Conservation (phyloP, 225 moss, liverwort and hornwort species). For the Rhytidiadelphus loreus region DNA sequence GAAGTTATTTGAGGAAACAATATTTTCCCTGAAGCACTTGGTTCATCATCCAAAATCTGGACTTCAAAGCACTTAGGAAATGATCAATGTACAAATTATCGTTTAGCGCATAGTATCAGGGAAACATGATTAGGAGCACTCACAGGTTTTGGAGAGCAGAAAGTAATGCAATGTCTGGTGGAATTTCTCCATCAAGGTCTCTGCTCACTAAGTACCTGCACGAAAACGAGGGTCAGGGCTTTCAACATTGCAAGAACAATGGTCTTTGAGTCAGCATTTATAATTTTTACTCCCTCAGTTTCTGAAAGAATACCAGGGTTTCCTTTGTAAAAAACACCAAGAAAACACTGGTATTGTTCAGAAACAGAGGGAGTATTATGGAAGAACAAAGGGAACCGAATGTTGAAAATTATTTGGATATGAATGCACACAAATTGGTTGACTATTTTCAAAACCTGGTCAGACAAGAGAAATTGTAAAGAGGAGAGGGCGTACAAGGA, state of each 20-base stretch:
- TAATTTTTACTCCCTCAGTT: neutral
- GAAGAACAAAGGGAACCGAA: neutral
- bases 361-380: neutral
- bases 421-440: neutral
- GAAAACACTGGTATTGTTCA: neutral
- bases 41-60: neutral
- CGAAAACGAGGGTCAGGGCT: neutral
- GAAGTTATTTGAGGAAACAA: neutral
- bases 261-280: neutral
- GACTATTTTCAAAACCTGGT: neutral
- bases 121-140: neutral
- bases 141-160: conserved; percentile 18
- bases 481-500: conserved; percentile 4
- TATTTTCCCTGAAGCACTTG: neutral
- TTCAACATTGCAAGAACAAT: neutral
- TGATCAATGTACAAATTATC: neutral
- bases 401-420: neutral
- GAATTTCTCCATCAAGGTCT: conserved; percentile 2
- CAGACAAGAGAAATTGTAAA: neutral
- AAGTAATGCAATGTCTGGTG: conserved; percentile 3
- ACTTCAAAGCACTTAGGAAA: neutral
- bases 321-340: neutral
- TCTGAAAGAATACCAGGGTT: neutral
- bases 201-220: conserved; percentile 9
- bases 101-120: neutral